Conservation (phyloP, 345 rosid genomes). For the Bruguiera gymnorhiza region DNA sequence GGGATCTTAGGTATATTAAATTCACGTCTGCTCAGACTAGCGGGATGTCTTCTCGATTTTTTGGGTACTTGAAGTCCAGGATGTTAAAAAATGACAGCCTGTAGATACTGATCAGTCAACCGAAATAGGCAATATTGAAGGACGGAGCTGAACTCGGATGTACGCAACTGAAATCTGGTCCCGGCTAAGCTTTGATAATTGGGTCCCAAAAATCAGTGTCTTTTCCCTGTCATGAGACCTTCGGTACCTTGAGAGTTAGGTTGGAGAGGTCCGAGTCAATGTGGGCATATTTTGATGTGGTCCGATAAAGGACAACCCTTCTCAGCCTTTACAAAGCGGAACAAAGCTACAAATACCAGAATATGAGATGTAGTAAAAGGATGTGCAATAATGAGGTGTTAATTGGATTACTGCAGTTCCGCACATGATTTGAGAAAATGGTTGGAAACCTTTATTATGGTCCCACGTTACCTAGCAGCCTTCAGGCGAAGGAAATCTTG, state of each 20-base stretch:
- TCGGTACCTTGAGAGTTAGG: constrained; percentile 7
- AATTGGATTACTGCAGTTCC: not conserved
- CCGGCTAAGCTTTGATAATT: not conserved
- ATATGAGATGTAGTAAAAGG: no score
- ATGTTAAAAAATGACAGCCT: no score
- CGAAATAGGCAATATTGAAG: no score
- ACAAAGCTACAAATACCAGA: not conserved
- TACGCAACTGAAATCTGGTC: no score
- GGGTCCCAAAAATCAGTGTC: not conserved
- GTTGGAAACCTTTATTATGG: constrained; percentile 9
- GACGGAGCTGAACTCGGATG: no score
- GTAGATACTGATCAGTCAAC: no score
- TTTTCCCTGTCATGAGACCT: not conserved
- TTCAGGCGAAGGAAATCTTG: no score
- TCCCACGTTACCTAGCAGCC: not conserved
- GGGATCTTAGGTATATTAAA: no score
- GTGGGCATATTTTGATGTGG: not conserved
- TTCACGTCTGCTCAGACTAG: no score
- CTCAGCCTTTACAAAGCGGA: constrained; percentile 10
- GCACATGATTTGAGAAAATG: not conserved
- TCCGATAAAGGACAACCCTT: not conserved
- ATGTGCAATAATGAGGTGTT: not conserved
- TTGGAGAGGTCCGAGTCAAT: not conserved
- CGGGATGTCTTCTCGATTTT: no score
- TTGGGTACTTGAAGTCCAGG: no score